Conservation (phyloP, 2,329 filamentous ascomycete genomes). For the Hymenoscyphus fructigenus region DNA sequence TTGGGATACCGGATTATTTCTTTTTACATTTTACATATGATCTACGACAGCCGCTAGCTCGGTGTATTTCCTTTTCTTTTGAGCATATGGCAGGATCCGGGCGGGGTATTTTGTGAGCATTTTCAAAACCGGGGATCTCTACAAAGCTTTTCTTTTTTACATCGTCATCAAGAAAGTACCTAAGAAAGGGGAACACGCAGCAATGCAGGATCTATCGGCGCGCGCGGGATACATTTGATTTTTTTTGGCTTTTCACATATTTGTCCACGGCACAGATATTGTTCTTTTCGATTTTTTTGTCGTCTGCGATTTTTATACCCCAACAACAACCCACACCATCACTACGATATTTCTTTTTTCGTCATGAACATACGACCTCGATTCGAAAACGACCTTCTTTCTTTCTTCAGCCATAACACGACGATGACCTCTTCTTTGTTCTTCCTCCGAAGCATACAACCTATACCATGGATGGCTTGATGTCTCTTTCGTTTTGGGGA, state of each 20-base stretch:
- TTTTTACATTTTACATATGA: conserved; percentile 47
- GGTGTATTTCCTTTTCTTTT: conserved; percentile 32
- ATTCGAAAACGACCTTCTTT: background rate
- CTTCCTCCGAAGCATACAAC: conserved; percentile 17
- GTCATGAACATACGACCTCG: conserved; percentile 22
- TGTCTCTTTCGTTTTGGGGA: conserved; percentile 30
- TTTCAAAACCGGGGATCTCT: conserved; percentile 39
- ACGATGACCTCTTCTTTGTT: conserved; percentile 15
- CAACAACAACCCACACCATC: background rate
- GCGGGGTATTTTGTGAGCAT: conserved; percentile 34
- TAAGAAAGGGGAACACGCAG: conserved; percentile 57
- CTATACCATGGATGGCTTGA: conserved; percentile 30
- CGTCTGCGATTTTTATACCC: conserved; percentile 29
- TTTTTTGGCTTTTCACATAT: conserved; percentile 26
- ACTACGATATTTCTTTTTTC: conserved; percentile 16
- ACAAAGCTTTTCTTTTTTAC: conserved; percentile 16
- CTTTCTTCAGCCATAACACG: background rate
- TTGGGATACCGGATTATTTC: conserved; percentile 45
- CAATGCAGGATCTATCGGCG: conserved; percentile 57
- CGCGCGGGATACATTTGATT: conserved; percentile 36
- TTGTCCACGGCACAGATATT: conserved; percentile 20
- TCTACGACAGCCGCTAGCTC: conserved; percentile 34
- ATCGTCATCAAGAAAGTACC: conserved; percentile 33
- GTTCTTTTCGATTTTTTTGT: conserved; percentile 29
- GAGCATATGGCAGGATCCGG: conserved; percentile 36